Evolutionary conservation across 768 basidiomycete genomes (phyloP), one percentile per base, ranked within the genome.

Genomic region (Cyclocybe aegerita): DNA sequence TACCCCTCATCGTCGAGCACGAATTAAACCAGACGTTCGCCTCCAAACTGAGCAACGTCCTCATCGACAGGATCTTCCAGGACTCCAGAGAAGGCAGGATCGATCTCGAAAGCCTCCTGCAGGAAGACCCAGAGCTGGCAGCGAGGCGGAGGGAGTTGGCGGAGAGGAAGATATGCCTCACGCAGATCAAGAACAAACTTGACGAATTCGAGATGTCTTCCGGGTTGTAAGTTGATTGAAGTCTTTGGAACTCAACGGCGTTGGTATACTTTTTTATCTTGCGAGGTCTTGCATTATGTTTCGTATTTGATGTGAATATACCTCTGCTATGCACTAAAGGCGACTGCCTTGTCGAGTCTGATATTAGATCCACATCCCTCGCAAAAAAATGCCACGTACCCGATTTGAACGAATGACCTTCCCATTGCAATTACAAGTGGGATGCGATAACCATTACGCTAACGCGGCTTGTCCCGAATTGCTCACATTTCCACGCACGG

Each of bases 1-100:
- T 84, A 15, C 82, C 83, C 1, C 60, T 77, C 7, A 69, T 65
- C 38, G 80, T 82, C 33, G 77, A 81, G 50, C 71, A 70, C 15
- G 60, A 67, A 7, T 65, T 82, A 30, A 70, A 79, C 39, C 69
- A 72, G 34, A 60, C 66, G 8, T 64, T 80, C 9, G 70, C 67
- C 0, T 53, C 62, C 0, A 61, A 50, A 14, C 54, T 80, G 36
- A 70, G 72, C 7, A 50, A 60, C 15, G 63, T 58, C 11, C 63
- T 86, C 7, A 46, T 75, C 9, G 55, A 72, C 29, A 58, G 57
- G 41, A 43, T 65, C 41, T 51, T 56, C 42, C 52, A 48, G 29
- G 48, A 58, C n/a, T 54, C 57, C 6, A 50, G 60, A 14, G 44
- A 34, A 0, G 49, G 49, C 0, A 48, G 37, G n/a, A 15, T 54